Evolutionary conservation across 2,329 filamentous ascomycete species (phyloP).

Genomic region (Coniochaeta ligniaria): DNA sequence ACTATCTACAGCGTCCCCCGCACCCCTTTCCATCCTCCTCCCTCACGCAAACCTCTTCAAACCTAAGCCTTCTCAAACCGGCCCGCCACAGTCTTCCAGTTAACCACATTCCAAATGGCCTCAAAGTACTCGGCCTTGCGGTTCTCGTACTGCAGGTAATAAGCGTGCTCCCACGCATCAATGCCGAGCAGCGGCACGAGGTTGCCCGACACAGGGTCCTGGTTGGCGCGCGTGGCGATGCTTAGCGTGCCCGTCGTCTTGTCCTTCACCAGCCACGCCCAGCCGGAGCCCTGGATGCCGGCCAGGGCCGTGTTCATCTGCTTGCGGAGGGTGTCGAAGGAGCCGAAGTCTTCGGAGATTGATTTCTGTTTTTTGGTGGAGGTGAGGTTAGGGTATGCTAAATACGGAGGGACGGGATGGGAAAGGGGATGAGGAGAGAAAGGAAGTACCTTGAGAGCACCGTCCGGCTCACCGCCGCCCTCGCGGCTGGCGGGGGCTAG

Average conservation of each 20-base stretch:
- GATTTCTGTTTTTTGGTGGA: conserved; percentile 36
- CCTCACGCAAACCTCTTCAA: no score
- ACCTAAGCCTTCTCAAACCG: conserved; percentile 52
- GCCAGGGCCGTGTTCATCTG: conserved; percentile 63
- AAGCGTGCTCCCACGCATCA: conserved; percentile 95
- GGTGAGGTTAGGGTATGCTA: background rate
- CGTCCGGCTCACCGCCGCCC: conserved; percentile 52
- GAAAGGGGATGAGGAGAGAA: background rate
- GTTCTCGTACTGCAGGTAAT: conserved; percentile 95
- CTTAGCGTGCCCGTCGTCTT: conserved; percentile 53
- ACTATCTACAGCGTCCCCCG: background rate
- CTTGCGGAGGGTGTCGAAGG: conserved; percentile 55
- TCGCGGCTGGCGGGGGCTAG: conserved; percentile 60
- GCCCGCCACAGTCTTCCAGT: conserved; percentile 86
- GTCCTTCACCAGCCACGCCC: conserved; percentile 82
- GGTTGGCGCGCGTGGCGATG: conserved; percentile 71
- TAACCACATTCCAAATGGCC: conserved; percentile 90
- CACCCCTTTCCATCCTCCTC: conserved; percentile 17
- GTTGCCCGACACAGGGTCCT: conserved; percentile 81
- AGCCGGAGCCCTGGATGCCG: conserved; percentile 78
- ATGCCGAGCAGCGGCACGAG: conserved; percentile 79
- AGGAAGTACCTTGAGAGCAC: conserved; percentile 44
- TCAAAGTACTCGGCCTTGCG: conserved; percentile 94
- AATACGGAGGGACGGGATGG: background rate
- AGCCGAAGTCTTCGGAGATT: conserved; percentile 62